Base-by-base conservation (phyloP, 345 rosid genomes). In the Boechera stricta region DNA sequence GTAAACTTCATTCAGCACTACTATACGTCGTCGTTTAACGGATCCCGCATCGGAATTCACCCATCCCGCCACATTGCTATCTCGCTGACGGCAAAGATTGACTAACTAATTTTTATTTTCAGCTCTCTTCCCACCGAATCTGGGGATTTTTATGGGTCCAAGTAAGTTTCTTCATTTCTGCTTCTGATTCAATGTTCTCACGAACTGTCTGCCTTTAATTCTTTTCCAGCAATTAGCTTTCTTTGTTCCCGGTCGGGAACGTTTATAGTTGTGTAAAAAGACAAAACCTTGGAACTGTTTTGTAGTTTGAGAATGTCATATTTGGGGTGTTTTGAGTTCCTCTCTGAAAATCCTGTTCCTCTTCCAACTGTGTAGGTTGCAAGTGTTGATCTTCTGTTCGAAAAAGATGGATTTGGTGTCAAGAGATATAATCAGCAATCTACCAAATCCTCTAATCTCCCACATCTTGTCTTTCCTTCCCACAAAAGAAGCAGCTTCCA, bases 381-480 rank as follows among this genome's bases (percentile, higher is more conserved):
- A 44, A 55, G 16, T 29, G 26, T 54, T 54, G 52, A 54, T 15
- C 18, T 68, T 68, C 3, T 13, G 63, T 13, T 39, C 33, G 38
- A 24, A 56, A 15, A 54, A 16, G 35, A 75, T 67, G 67, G 68
- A 18, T 39, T 7, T 24, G 4, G 67, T 6, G 5, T 33, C 67
- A 0, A 48, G 47, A 53, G 77, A 74, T 32, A 2, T 57, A 7
- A 49, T 75, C 67, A 75, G 49, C 61, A n/a, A 26, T 48, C 58
- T 75, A 13, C 67, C 79, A 36, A 9, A 75, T 42, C 18, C 68
- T 51, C 52, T 75, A 2, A 36, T 66, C 0, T 75, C 67, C 0
- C 72, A 66, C 49, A 65, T 74, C 5, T 60, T 75, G 44, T 75
- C 79, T 16, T 75, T 10, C 53, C 59, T 75, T 10, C 24, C 73